Evolutionary conservation across 371 early-diverging fungal species (phyloP), one percentile per base, ranked within the genome.

Genomic region (Coemansia sp.): DNA sequence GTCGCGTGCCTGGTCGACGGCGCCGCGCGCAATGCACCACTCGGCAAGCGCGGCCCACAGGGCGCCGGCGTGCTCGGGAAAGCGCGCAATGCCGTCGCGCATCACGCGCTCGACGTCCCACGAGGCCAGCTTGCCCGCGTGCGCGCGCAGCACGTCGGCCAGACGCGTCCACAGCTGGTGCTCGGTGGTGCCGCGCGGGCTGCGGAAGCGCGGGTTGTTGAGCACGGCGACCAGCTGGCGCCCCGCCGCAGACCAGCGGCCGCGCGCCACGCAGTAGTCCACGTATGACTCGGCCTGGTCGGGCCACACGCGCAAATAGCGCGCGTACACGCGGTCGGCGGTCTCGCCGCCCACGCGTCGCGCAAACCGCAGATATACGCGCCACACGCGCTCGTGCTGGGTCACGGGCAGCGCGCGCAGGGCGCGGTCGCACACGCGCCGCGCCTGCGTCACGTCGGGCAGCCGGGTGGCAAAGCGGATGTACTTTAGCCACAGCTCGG

Each of bases 361-460:
- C 5, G 93, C 93, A 82, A 93, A 95, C 57, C 81, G 67, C 47
- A 94, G 77, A 74, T 96, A 97, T 50, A 87, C 58, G 3, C 84
- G 84, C 99, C 99, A 99, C 39, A 99, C 81, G 40, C 90, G 83
- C 14, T 75, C 78, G 62, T 99, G 98, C 73, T 98, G 98, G 1
- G 97, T 94, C 32, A 95, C 86, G 4, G 99, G 94, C 49, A 99
- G 83, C 0, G 96, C 86, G 48, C 90, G 82, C 58, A 99, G 68
- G 9, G 96, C 94, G 3, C 90, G 85, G 77, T 99, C 99, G 79
- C 96, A 98, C 0, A 86, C 85, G 14, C 88, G 83, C 41, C 99
- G 84, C 5, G 91, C 88, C 59, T 76, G 79, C 1, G 93, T 93
- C 42, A 92, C 78, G 48, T 83, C 68, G 8, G 87, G 83, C 62